Conservation (phyloP, 495 filamentous ascomycete genomes). For the Trichocladium uniseriatum region DNA sequence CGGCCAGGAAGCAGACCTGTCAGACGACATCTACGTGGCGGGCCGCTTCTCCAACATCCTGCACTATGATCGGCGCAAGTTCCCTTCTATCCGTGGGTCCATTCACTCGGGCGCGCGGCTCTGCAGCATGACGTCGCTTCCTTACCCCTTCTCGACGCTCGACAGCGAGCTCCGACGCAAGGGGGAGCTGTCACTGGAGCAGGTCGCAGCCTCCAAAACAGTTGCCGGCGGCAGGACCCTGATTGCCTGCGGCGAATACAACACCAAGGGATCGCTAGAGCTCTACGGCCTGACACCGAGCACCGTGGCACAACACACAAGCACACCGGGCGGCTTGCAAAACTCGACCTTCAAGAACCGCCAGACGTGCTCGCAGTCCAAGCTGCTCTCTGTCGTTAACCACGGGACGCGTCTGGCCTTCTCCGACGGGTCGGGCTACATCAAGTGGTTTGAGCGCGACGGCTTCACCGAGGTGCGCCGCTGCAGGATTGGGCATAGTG, state of each 20-base stretch:
- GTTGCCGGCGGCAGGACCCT: constrained; percentile 50
- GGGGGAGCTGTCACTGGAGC: constrained; percentile 43
- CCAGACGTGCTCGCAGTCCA: constrained; percentile 70
- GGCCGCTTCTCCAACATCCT: constrained; percentile 87
- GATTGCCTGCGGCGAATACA: constrained; percentile 88
- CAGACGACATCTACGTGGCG: constrained; percentile 67
- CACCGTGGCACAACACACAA: constrained; percentile 11
- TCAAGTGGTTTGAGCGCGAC: constrained; percentile 91
- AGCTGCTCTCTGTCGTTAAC: constrained; percentile 72
- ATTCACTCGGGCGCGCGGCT: constrained; percentile 77
- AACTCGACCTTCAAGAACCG: constrained; percentile 57
- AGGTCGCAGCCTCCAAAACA: constrained; percentile 42
- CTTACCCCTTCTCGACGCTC: constrained; percentile 52
- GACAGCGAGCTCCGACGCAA: constrained; percentile 45
- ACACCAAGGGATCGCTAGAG: constrained; percentile 82
- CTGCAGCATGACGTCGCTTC: constrained; percentile 65
- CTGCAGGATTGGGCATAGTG: constrained; percentile 55
- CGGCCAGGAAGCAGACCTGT: constrained; percentile 38
- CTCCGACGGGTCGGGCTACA: constrained; percentile 70
- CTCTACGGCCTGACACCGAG: constrained; percentile 56
- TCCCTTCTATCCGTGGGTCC: constrained; percentile 66
- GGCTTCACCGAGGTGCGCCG: constrained; percentile 70
- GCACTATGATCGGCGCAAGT: constrained; percentile 79
- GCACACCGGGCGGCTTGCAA: constrained; percentile 28
- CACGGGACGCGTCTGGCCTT: constrained; percentile 81